Base-by-base conservation (phyloP, 768 basidiomycete genomes). In the Leccinum uliginosum region DNA sequence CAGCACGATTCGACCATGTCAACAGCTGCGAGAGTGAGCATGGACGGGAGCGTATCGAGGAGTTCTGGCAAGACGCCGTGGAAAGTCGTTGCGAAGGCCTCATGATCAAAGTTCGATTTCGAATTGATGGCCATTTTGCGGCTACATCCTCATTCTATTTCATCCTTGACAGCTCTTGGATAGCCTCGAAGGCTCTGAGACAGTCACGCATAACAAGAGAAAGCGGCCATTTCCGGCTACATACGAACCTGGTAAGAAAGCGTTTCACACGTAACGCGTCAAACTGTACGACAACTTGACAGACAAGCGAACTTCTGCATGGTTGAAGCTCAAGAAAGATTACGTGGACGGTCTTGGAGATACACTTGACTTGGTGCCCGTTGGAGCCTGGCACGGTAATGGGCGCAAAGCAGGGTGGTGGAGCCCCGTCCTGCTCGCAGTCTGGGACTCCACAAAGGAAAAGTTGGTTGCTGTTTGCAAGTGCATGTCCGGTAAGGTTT, bases 291-390 rank as follows among this genome's bases (percentile, higher is more conserved):
- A 51, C 15, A 40, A 46, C 8, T 8, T 26, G 49, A 49, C 77
- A 71, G 93, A 96, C 72, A 90, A 90, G 70, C 77, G 94, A 59
- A 91, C 88, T 19, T 85, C 80, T 26, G 86, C 89, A 3, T 96
- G 94, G 94, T 68, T 95, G 55, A 94, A 95, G 69, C 77, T 96
- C 45, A 97, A 97, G 74, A 93, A 91, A 66, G 94, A 96, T 68
- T 97, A 95, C 68, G 85, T 94, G 21, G 79, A 80, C 26, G 86
- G 86, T 3, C 71, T 91, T 35, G 87, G 87, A n/a, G 89, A 93
- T 67, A 82, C 83, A 61, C 80, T 84, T 27, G 89, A 89, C 66
- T 72, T 87, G 54, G 80, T 88, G 29, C 87, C 88, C 27, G 75
- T 89, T 52, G 87, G 84, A 49, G 93, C 91, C 45, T 95, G 91